These are phyloP conservation scores for Phytophthora pistaciae DNA, from an alignment of 352 stramenopile species.

Conservation along the genomic window DNA sequence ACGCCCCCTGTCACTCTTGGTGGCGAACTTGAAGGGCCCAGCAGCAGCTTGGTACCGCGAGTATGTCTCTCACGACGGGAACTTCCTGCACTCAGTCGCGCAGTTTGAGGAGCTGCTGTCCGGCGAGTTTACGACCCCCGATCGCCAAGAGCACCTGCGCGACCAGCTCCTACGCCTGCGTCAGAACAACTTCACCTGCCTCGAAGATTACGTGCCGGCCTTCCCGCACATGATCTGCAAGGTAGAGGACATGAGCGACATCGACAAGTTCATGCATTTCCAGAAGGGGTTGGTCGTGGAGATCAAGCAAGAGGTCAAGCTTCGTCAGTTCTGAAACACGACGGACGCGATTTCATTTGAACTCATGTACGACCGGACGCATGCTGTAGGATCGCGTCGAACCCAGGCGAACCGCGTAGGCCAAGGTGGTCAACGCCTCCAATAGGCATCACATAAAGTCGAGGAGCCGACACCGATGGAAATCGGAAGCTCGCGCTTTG, in stretches of 20 bases:
- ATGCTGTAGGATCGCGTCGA: background rate
- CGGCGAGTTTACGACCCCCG: background rate
- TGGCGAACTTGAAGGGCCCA: no score
- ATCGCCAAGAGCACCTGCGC: background rate
- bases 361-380: constrained; percentile 18
- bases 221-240: no score
- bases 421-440: background rate
- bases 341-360: constrained; percentile 10
- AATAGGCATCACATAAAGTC: background rate
- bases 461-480: no score
- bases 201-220: background rate
- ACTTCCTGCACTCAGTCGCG: background rate
- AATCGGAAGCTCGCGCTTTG: no score
- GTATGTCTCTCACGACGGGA: no score
- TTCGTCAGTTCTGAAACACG: background rate
- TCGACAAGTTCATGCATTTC: no score
- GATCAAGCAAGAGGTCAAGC: no score
- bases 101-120: background rate
- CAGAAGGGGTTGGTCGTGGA: no score
- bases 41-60: no score
- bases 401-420: background rate
- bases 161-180: no score
- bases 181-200: background rate
- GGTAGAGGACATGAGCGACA: no score
- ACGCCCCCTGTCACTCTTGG: no score